Base-by-base conservation (phyloP, 176 grass and related monocot species). In the Cenchrus fungigraminus region DNA sequence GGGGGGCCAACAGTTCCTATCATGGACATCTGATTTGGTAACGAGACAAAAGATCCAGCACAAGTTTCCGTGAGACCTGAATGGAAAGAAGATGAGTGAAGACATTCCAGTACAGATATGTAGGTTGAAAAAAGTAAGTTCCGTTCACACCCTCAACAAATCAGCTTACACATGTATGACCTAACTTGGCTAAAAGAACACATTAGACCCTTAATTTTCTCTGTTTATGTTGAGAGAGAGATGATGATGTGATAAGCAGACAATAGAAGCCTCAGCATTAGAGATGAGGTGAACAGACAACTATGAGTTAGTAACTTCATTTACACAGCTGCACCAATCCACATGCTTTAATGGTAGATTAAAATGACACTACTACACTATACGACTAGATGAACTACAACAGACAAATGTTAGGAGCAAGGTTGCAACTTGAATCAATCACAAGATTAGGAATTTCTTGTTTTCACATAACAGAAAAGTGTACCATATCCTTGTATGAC, bases 401-500 rank as follows among this genome's bases (percentile, higher is more conserved):
- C 5, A 73, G 22, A 74, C 10, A 88, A 67, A 80, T 8, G 20
- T 28, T 12, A 45, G 71, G 57, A 85, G 66, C 29, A 61, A 83
- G 61, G 63, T 62, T 74, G 13, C 42, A 76, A 69, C 46, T 69
- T 69, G 28, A 74, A 74, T 14, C n/a, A 60, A 80, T 54, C 16
- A n/a, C 8, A 74, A 76, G 60, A 76, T 32, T 53, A 82, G 28
- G 11, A 62, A 67, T n/a, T 40, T 29, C 17, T 45, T 51, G 11
- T 42, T 67, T 58, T 74, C 12, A 74, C 20, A 70, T 76, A 52
- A 45, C 76, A 80, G 83, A 74, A 54, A 76, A 45, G 78, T 20
- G 49, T 94, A 99, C 97, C 93, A 9, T 99, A 99, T 89, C 97
- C 97, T 89, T 96, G 97, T 79, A 96, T 60, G 69, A 99, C 97